Base-by-base conservation (phyloP, 352 stramenopile genomes). In the Pythium coloratum region DNA sequence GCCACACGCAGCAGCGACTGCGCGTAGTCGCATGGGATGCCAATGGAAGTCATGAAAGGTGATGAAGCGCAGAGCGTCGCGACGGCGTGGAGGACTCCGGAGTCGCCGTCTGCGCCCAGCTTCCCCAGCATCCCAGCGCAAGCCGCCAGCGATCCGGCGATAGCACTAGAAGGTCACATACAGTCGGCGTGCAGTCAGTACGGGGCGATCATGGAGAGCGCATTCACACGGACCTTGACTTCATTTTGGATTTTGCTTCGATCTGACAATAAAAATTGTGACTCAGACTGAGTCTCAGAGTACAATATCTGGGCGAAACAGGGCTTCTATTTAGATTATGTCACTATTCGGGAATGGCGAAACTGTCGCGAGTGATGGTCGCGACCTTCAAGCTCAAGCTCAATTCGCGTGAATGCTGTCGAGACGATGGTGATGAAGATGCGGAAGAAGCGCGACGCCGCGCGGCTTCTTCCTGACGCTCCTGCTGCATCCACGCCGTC, bases 41-140 rank as follows among this genome's bases (percentile, higher is more conserved):
- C 57, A 7, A 65, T 5, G 4, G 32, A 53, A 34, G 53, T 6
- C 9, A 20, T 16, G 20, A 63, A 10, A 6, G 50, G 1, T 10
- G 63, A 69, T 26, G 56, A 33, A 5, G 26, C 30, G 55, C 75
- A 82, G 0, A 55, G 51, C 18, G 57, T n/a, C 4, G 62, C 34
- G n/a, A 76, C n/a, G 12, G 53, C 60, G 28, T 70, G 63, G 9
- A 78, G 55, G 9, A 68, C 33, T 7, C 57, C 69, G 20, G 73
- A 73, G 18, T 78, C 66, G 10, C 70, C 70, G 59, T 82, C 76
- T 12, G 73, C 78, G 12, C 77, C 77, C 13, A 89, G 67, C 75
- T 92, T 92, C 13, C 84, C 84, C 12, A 89, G 56, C 55, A 88
- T 70, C 49, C 84, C 84, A 0, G 78, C 84, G 9, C 77, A 47